phyloP scores from a whole-genome alignment of 164 flowering plant genomes.

The Saururus chinensis region DNA sequence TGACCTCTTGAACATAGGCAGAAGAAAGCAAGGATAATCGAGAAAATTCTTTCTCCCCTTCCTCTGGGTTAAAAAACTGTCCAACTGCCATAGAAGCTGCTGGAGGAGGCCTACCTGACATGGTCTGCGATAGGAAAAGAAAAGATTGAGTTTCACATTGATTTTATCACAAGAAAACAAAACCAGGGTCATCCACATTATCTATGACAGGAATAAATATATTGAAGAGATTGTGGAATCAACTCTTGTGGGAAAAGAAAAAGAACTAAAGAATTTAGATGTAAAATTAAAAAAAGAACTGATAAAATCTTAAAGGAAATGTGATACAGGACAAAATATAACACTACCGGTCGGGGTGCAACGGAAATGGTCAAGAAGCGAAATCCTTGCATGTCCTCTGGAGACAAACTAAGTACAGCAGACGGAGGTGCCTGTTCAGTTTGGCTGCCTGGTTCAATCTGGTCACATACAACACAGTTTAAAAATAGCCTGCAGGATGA shows the following conservation, averaged over 20 bases:
- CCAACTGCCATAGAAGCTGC: conserved; percentile 99
- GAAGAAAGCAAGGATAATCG: conserved; percentile 47
- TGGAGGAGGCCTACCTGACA: conserved; percentile 97
- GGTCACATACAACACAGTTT: conserved; percentile 8
- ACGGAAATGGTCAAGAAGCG: conserved; percentile 87
- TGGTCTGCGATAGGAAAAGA: conserved; percentile 40
- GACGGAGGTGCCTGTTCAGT: conserved; percentile 97
- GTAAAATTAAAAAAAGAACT: background rate
- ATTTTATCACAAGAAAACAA: no score
- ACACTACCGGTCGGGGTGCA: conserved; percentile 89
- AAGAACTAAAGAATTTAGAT: no score
- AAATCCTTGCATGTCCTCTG: conserved; percentile 76
- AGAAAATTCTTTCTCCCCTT: conserved; percentile 51
- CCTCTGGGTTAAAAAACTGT: conserved; percentile 83
- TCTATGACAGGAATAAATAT: background rate
- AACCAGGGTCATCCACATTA: background rate
- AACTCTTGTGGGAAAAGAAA: no score
- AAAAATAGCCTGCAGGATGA: no score
- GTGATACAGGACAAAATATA: background rate
- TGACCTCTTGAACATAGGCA: conserved; percentile 48
- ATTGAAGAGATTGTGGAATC: no score
- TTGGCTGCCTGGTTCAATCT: conserved; percentile 98
- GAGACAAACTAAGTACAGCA: conserved; percentile 59
- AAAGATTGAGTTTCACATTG: background rate
- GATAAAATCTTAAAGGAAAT: background rate